phyloP scores from a whole-genome alignment of 306 rosid species.

The Dryas alaskensis region DNA sequence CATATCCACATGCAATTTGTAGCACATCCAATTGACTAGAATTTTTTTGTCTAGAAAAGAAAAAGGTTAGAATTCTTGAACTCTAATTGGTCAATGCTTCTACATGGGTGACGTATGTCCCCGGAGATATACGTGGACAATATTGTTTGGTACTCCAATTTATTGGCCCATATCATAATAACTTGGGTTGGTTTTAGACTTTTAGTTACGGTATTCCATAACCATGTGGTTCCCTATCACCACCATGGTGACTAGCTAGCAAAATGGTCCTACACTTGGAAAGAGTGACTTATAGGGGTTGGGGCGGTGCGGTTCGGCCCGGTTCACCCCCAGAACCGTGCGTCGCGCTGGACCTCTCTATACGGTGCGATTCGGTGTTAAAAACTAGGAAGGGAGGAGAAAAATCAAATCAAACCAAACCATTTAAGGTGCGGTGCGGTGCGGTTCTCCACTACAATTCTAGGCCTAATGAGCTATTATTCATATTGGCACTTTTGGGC shows the following conservation, averaged over 20 bases:
- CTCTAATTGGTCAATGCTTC: neutral
- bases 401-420: too few relatives aligned
- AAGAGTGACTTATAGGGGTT: neutral
- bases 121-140: too few relatives aligned
- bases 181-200: neutral
- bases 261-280: neutral
- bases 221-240: neutral
- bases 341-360: fast-evolving
- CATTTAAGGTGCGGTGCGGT: too few relatives aligned
- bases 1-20: neutral
- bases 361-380: too few relatives aligned
- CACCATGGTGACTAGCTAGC: neutral
- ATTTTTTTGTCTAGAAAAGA: neutral
- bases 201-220: too few relatives aligned
- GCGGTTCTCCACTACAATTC: too few relatives aligned
- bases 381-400: too few relatives aligned
- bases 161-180: slow-evolving; percentile 1
- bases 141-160: neutral
- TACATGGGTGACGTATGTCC: too few relatives aligned
- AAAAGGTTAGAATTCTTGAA: neutral
- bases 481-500: too few relatives aligned
- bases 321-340: too few relatives aligned
- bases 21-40: neutral
- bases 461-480: too few relatives aligned
- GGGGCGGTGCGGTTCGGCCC: too few relatives aligned